Evolutionary conservation across 2,329 filamentous ascomycete genomes (phyloP).

Genomic region (Didymella pinodella): DNA sequence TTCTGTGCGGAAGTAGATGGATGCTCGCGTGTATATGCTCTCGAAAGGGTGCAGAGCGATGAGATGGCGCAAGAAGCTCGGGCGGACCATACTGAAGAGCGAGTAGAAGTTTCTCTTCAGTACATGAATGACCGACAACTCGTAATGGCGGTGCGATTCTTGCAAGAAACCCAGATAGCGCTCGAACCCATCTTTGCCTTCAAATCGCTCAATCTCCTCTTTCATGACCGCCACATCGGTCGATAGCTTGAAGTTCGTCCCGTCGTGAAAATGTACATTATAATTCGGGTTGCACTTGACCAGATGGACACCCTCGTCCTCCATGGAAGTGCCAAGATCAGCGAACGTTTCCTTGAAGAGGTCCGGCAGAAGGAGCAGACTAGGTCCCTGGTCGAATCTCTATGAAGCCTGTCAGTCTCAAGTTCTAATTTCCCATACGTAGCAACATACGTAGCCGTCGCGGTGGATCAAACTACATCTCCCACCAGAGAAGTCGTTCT

Average conservation of each 20-base stretch:
- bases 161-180: conserved; percentile 72
- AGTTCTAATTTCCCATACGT: background rate
- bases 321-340: conserved; percentile 72
- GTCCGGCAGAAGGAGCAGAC: conserved; percentile 73
- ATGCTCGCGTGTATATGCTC: conserved; percentile 71
- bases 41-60: conserved; percentile 73
- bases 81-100: conserved; percentile 64
- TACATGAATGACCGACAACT: conserved; percentile 71
- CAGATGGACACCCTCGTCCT: conserved; percentile 71
- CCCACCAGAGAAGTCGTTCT: conserved; percentile 76
- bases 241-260: conserved; percentile 68
- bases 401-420: conserved; percentile 30
- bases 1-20: conserved; percentile 74
- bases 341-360: conserved; percentile 74
- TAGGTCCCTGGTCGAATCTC: conserved; percentile 80
- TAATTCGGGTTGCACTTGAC: conserved; percentile 80
- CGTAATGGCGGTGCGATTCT: conserved; percentile 75
- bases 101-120: conserved; percentile 72
- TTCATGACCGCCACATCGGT: conserved; percentile 78
- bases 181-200: conserved; percentile 74
- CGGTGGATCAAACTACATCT: conserved; percentile 71
- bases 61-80: conserved; percentile 66
- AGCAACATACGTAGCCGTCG: conserved; percentile 61
- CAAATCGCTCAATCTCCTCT: conserved; percentile 73
- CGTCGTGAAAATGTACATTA: conserved; percentile 75